Conservation (phyloP, 2,329 filamentous ascomycete genomes). For the Juglanconis oblonga region DNA sequence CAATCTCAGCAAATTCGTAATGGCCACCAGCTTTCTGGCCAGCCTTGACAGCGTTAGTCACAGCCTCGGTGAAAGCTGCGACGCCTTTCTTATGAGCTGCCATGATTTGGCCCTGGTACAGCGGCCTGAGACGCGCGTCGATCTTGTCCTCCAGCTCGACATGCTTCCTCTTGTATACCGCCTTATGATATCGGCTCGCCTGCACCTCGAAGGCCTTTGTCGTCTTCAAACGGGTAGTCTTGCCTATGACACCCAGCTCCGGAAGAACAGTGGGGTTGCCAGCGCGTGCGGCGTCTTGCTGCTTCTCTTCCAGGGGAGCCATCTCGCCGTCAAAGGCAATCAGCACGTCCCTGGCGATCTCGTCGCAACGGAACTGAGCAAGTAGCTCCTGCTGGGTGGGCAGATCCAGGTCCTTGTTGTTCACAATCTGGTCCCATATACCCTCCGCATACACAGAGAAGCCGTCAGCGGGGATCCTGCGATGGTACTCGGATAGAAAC, state of each 20-base stretch:
- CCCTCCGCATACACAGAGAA: slow-evolving; percentile 91
- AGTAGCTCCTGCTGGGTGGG: slow-evolving; percentile 96
- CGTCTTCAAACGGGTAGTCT: slow-evolving; percentile 66
- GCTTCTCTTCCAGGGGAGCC: slow-evolving; percentile 78
- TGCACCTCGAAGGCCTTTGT: slow-evolving; percentile 85
- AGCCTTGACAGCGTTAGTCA: slow-evolving; percentile 80
- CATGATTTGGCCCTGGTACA: slow-evolving; percentile 84
- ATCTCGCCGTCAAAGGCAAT: slow-evolving; percentile 80
- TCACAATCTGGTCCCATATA: slow-evolving; percentile 97
- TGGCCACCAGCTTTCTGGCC: slow-evolving; percentile 87
- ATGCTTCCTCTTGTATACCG: slow-evolving; percentile 83
- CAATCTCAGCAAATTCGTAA: slow-evolving; percentile 96
- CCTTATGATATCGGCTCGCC: slow-evolving; percentile 94
- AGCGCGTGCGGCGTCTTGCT: slow-evolving; percentile 69
- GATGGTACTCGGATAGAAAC: slow-evolving; percentile 91
- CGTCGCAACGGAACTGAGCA: slow-evolving; percentile 95
- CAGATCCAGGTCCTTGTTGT: slow-evolving; percentile 96
- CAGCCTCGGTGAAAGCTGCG: slow-evolving; percentile 78
- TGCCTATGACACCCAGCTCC: slow-evolving; percentile 72
- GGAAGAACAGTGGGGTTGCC: slow-evolving; percentile 72
- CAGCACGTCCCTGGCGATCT: slow-evolving; percentile 88
- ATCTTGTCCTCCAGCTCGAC: slow-evolving; percentile 83
- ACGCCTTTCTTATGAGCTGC: slow-evolving; percentile 90
- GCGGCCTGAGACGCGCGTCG: slow-evolving; percentile 79
- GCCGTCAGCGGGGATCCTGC: slow-evolving; percentile 94